Evolutionary conservation across 495 filamentous ascomycete genomes (phyloP).

Genomic region (Aspergillus campestris): DNA sequence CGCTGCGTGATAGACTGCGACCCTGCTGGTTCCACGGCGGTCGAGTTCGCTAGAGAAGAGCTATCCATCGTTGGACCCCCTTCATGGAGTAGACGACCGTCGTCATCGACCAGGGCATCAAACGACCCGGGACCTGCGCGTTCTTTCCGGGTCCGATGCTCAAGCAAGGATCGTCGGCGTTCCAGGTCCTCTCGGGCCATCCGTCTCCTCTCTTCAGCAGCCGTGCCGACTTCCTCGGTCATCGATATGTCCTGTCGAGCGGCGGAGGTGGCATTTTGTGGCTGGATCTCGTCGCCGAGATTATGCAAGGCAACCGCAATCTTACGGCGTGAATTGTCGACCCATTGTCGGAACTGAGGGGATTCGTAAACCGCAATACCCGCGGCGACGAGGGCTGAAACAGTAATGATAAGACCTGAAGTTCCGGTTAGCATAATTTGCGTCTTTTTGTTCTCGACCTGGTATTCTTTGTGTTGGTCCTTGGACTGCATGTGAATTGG

Average conservation of each 20-base stretch:
- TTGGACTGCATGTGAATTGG: too few species aligned
- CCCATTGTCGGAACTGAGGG: conserved; percentile 68
- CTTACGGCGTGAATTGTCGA: conserved; percentile 66
- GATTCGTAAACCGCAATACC: conserved; percentile 81
- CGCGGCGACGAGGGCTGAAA: conserved; percentile 68
- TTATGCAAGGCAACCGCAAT: conserved; percentile 69
- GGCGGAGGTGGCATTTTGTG: conserved; percentile 23
- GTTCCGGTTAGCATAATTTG: too few species aligned
- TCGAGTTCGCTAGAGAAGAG: conserved; percentile 28
- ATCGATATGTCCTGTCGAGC: conserved; percentile 40
- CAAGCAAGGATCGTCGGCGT: conserved; percentile 46
- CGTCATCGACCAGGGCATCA: conserved; percentile 46
- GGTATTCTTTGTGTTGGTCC: too few species aligned
- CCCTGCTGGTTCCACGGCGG: conserved; percentile 35
- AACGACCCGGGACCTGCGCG: conserved; percentile 33
- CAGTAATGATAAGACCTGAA: conserved; percentile 67
- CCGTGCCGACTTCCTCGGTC: conserved; percentile 48
- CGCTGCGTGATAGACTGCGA: conserved; percentile 48
- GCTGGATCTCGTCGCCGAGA: conserved; percentile 68
- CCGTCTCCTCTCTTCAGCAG: conserved; percentile 61
- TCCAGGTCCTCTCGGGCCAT: conserved; percentile 65
- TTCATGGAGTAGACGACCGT: conserved; percentile 36
- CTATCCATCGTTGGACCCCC: conserved; percentile 1
- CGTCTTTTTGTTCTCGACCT: too few species aligned
- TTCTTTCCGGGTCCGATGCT: conserved; percentile 18